Conservation (phyloP, 2,329 filamentous ascomycete species). For the Aspergillus sp. region DNA sequence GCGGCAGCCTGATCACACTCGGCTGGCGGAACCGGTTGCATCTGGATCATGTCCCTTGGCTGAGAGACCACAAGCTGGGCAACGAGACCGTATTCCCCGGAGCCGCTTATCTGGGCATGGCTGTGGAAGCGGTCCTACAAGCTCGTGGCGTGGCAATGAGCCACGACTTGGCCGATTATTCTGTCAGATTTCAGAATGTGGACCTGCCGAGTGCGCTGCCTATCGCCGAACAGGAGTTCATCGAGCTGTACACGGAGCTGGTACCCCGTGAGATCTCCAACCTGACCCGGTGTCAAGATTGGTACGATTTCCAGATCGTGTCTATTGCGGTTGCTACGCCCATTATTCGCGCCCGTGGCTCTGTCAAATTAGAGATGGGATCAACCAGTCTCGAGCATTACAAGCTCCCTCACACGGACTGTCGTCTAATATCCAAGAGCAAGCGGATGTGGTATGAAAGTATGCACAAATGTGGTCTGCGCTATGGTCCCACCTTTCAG, state of each 20-base stretch:
- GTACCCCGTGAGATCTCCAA: background rate
- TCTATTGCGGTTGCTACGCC: background rate
- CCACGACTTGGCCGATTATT: background rate
- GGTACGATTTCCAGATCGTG: background rate
- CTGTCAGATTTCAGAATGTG: background rate
- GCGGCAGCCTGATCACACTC: conserved; percentile 30
- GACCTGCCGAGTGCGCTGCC: background rate
- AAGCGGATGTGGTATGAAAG: background rate
- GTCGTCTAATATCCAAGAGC: background rate
- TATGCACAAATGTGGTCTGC: background rate
- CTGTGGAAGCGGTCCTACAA: conserved; percentile 1
- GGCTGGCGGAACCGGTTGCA: conserved; percentile 22
- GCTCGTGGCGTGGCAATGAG: background rate
- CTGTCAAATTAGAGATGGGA: background rate
- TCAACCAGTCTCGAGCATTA: background rate
- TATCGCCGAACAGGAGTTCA: background rate
- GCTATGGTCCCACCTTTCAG: background rate
- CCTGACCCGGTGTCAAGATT: background rate
- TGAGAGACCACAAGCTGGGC: conserved; percentile 35
- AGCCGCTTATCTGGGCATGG: background rate
- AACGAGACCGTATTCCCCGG: background rate
- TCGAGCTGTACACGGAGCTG: background rate
- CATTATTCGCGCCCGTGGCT: background rate
- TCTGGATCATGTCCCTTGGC: conserved; percentile 39
- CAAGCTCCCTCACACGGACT: background rate